phyloP scores from a whole-genome alignment of 495 filamentous ascomycete genomes.

The Penicillium bialowiezense region DNA sequence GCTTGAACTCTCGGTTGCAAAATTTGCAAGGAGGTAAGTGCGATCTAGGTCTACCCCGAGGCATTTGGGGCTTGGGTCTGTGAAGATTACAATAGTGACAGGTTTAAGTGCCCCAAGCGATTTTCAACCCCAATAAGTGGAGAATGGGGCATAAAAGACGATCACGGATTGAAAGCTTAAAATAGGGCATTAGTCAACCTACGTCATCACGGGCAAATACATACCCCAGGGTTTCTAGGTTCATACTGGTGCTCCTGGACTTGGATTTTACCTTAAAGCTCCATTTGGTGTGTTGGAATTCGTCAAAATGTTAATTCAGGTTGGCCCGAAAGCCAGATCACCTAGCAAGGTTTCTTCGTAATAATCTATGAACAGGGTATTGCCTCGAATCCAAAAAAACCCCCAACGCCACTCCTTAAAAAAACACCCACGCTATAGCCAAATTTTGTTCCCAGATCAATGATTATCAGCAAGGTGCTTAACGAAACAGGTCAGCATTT shows the following conservation, averaged over 20 bases:
- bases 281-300: too few relatives aligned
- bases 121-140: background rate
- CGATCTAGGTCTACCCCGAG: constrained; percentile 2
- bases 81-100: background rate
- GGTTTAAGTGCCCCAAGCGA: background rate
- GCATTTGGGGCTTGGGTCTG: background rate
- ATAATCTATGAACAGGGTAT: constrained; percentile 27
- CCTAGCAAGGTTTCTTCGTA: constrained; percentile 2
- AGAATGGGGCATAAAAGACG: background rate
- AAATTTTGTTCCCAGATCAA: constrained; percentile 13
- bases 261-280: too few relatives aligned
- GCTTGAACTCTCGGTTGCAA: constrained; percentile 8
- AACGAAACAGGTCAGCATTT: background rate
- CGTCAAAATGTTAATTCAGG: too few relatives aligned
- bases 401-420: constrained; percentile 21
- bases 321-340: too few relatives aligned
- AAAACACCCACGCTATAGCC: constrained; percentile 16
- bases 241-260: too few relatives aligned
- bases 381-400: constrained; percentile 5
- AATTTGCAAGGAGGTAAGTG: constrained; percentile 8
- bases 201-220: too few relatives aligned
- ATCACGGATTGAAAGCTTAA: background rate
- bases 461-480: constrained; percentile 51
- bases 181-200: background rate
- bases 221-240: too few relatives aligned